Evolutionary conservation across 169 alveolate genomes (phyloP), one percentile per base, ranked within the genome.

Genomic region (Eimeria acervulina): DNA sequence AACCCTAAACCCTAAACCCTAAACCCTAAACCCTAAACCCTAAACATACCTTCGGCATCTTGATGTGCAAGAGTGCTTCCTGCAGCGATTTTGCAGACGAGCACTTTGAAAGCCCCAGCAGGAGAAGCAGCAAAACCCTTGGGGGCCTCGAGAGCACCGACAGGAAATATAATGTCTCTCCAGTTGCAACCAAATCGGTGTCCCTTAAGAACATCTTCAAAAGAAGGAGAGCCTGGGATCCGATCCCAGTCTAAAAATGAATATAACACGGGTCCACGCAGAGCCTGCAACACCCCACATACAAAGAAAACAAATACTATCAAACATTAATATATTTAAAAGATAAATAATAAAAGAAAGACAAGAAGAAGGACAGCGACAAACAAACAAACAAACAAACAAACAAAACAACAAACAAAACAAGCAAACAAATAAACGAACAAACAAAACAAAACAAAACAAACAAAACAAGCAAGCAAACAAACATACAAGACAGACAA

Each of bases 61-160:
- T 72, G 84, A 33, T 90, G 95, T 31, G 93, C 78, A 66, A 95
- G 85, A 17, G 93, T 91, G 40, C 90, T 26, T 15, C 98, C 98
- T 23, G 97, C 89, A 23, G 98, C 97, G 28, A 97, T 94, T 59
- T 96, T 94, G 96, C 97, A 97, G 33, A 97, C 80, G 40, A 97
- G 93, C 95, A 97, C 94, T 33, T 95, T 87, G 38, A 93, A 97
- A 6, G 97, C 88, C 15, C 97, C 97, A 4, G 98, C 96, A 10
- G 98, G 98, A 52, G 87, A 95, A 28, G 97, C 98, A 83, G 92
- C 96, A 93, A 97, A 97, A n/a, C 98, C 97, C 12, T 78, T 38
- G 4, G 98, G 98, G 1, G 98, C 97, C n/a, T 96, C 44, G 52
- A 97, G 95, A 44, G 96, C 90, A 2, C 97, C 98, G 19, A 90